Evolutionary conservation across 2,329 filamentous ascomycete species (phyloP), one percentile per base, ranked within the genome.

Genomic region (Alternaria panax): DNA sequence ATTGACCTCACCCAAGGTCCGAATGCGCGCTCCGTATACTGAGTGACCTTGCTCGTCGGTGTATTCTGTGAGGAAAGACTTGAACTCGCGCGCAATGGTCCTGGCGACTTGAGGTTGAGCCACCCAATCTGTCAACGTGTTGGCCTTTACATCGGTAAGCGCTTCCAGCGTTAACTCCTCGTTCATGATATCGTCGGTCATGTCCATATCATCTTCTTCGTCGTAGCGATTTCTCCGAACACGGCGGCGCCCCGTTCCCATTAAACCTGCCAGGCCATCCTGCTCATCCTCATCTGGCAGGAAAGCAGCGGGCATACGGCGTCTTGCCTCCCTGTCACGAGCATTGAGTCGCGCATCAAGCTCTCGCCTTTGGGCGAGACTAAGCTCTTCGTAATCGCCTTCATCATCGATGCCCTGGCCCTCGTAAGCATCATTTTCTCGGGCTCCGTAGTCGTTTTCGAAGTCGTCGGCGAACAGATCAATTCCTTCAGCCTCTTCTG

Each of bases 61-160:
- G 78, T 96, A 98, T 70, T 97, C 94, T 11, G 95, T 98, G 71
- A 99, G 83, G 82, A 99, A 99, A 3, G 92, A 90, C 79, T 96
- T 97, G 87, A 99, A 99, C 79, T 99, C 95, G 72, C 94, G 88
- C 75, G 93, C 93, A 79, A 99, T 95, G 1, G 93, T 96, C 68
- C 92, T 88, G 79, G 97, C 92, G 12, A 99, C 95, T 14, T 92
- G 88, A 3, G 92, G 92, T 69, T 93, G 90, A 14, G 92, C 89
- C 41, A 99, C 91, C 96, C 96, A 99, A 66, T 99, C 95, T 0
- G 93, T 96, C 74, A 99, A 83, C 68, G 91, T 97, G 18, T 92
- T 87, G 18, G 95, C 93, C 78, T 99, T 99, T 65, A 98, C 90
- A 76, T 99, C 95, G 63, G 91, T 88, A 41, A 99, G 84, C 12